These are phyloP conservation scores for Coniochaeta sp. DNA, from an alignment of 2,329 filamentous ascomycete genomes.

Conservation along the genomic window DNA sequence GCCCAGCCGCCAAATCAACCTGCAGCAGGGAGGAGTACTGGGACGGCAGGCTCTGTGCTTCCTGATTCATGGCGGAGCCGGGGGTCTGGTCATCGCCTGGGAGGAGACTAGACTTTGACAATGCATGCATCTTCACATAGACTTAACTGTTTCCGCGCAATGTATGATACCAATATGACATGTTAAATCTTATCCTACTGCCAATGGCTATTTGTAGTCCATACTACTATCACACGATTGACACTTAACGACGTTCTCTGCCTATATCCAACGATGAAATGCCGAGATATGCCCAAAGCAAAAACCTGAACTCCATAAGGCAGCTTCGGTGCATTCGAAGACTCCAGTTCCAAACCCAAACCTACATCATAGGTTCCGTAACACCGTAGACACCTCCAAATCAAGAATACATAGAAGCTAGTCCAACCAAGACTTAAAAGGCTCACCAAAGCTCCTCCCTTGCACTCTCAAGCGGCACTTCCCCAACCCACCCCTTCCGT, in stretches of 20 bases:
- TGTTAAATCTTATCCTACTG: too few relatives aligned
- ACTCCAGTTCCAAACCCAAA: not conserved
- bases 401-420: not conserved
- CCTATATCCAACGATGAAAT: not conserved
- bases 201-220: too few relatives aligned
- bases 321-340: not conserved
- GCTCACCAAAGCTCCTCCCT: not conserved
- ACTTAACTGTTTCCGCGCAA: not conserved
- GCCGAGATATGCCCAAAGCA: not conserved
- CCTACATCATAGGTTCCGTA: not conserved
- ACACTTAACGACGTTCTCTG: too few relatives aligned
- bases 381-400: not conserved
- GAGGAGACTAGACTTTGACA: slow-evolving; percentile 24
- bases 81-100: slow-evolving; percentile 55
- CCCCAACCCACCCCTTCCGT: not conserved
- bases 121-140: not conserved
- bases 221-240: too few relatives aligned
- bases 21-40: slow-evolving; percentile 29
- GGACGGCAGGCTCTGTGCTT: slow-evolving; percentile 38
- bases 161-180: not conserved
- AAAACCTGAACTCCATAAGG: not conserved
- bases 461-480: not conserved
- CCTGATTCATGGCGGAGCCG: slow-evolving; percentile 58
- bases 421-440: too few relatives aligned
- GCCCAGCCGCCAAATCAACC: slow-evolving; percentile 17